phyloP scores from a whole-genome alignment of 257 asterid genomes.

The Solanum megistacrolobum region DNA sequence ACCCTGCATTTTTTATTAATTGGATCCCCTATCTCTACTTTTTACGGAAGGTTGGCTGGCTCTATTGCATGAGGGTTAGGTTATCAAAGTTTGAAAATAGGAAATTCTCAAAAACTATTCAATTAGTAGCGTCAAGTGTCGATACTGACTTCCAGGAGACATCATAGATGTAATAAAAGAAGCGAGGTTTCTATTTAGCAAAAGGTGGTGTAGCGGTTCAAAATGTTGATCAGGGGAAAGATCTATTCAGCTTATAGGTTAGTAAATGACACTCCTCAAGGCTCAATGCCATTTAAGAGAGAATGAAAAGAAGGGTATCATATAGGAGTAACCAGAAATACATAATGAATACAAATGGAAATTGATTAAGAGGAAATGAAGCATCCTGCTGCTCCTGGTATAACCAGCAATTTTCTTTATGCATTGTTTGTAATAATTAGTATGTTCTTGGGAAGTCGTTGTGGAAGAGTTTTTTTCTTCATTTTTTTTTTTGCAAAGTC shows the following conservation, averaged over 20 bases:
- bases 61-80: background rate
- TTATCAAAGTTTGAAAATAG: background rate
- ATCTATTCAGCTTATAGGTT: background rate
- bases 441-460: background rate
- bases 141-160: background rate
- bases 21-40: background rate
- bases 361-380: background rate
- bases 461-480: background rate
- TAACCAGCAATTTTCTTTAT: background rate
- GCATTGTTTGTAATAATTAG: background rate
- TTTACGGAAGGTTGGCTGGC: background rate
- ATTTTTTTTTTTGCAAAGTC: background rate
- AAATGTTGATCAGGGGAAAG: background rate
- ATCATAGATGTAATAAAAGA: background rate
- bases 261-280: background rate
- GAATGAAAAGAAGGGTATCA: background rate
- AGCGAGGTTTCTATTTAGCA: background rate
- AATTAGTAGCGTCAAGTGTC: background rate
- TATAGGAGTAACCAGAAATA: background rate
- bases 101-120: background rate
- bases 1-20: background rate
- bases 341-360: background rate
- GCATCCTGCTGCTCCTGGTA: background rate
- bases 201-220: background rate
- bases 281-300: background rate